Base-by-base conservation (phyloP, 2,329 filamentous ascomycete genomes). In the Cytospora leucostoma region DNA sequence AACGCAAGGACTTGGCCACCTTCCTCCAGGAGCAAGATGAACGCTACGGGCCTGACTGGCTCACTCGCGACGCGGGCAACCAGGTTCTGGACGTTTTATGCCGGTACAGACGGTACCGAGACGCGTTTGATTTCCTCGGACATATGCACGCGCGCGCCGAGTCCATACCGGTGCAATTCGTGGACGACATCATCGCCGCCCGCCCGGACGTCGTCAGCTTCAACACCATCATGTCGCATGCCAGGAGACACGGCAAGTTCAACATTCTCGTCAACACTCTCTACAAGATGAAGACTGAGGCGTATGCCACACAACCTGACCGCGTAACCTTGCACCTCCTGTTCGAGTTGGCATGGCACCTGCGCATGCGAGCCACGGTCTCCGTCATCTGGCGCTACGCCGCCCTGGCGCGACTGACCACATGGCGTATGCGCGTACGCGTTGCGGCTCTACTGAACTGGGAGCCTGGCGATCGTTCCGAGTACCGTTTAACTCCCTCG, bases 31-130 rank as follows among this genome's bases (percentile, higher is more conserved):
- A 75, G 38, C 79, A 82, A 67, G 68, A 74, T 6, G 70, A 71
- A 10, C 74, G 78, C 3, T 84, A 83, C 69, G 80, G 81, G 5
- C 66, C 71, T 1, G 72, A 71, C n/a, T 84, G 82, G 82, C 71
- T 80, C 40, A 76, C 74, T 6, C 68, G 66, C 27, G 67, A 68
- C 6, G 72, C 77, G 1, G 68, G 76, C 49, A 76, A 78, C 67
- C 68, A 68, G 38, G 75, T 81, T 32, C 65, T 82, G n/a, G 70
- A 75, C 3, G 77, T 81, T 52, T 74, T 81, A 32, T 75, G 78
- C 55, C 72, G 74, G 35, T 75, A 81, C 68, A 71, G 77, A 51
- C 70, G 69, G 34, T 71, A 74, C 50, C 63, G 65, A 33, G 71
- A 74, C 19, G 69, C 69, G 54, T 56, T 57, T 10, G 59, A 62